phyloP scores from a whole-genome alignment of 257 asterid species.

The Nicotiana tomentosiformis region DNA sequence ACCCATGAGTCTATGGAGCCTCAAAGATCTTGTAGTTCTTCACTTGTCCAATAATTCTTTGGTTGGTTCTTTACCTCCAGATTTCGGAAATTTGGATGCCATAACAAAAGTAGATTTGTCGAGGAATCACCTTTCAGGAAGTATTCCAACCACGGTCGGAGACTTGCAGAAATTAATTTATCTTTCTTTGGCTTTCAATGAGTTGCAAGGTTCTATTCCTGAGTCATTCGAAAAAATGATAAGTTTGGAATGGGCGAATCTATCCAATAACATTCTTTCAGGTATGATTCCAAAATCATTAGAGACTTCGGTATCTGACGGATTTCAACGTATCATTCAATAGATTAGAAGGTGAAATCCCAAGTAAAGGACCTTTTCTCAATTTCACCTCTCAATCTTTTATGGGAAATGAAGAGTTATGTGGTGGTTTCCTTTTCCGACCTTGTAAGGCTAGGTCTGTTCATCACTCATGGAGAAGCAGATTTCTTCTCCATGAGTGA shows the following conservation, averaged over 20 bases:
- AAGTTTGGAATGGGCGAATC: constrained; percentile 27
- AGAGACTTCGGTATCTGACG: constrained; percentile 13
- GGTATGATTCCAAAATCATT: constrained; percentile 25
- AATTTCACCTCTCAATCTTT: constrained; percentile 4
- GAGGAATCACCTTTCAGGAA: constrained; percentile 12
- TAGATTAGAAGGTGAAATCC: constrained; percentile 9
- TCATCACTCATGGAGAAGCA: no score
- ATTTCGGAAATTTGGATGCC: constrained; percentile 16
- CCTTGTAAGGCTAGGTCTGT: no score
- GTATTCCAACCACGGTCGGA: no score
- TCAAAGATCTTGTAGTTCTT: constrained; percentile 15
- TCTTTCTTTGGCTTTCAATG: neutral
- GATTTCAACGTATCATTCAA: constrained; percentile 22
- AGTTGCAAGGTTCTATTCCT: constrained; percentile 33
- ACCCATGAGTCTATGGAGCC: constrained; percentile 28
- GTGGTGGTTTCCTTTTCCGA: no score
- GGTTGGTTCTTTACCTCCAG: constrained; percentile 26
- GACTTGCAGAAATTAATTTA: no score
- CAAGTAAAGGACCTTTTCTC: constrained; percentile 27
- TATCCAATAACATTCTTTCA: constrained; percentile 21
- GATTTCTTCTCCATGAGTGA: no score
- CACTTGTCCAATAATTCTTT: constrained; percentile 23
- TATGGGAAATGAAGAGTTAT: no score
- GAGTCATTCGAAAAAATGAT: constrained; percentile 22
- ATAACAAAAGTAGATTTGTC: constrained; percentile 24